A percentile compares a stretch with the other conserved stretches of the same genome.
phyloP scores from a whole-genome alignment of 805 yeast genomes.

The Debaryomyces prosopidis region DNA sequence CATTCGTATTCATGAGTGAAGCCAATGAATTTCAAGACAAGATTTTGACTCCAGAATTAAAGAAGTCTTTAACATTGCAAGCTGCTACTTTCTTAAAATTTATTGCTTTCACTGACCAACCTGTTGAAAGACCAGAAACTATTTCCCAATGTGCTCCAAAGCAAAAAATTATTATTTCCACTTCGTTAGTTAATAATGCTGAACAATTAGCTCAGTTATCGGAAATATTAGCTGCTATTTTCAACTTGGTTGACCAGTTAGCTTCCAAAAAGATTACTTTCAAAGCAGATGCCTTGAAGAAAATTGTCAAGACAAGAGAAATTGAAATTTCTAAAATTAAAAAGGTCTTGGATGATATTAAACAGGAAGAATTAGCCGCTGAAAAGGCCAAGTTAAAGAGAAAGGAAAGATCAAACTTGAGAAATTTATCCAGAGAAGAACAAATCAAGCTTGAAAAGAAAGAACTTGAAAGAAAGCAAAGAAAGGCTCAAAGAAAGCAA shows the following conservation, averaged over 20 bases:
- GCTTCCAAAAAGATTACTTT: conserved; percentile 52
- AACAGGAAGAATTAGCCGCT: conserved; percentile 67
- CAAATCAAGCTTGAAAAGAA: conserved; percentile 77
- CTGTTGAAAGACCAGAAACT: conserved; percentile 65
- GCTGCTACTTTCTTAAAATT: conserved; percentile 55
- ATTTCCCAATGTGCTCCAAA: conserved; percentile 54
- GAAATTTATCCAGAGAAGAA: conserved; percentile 68
- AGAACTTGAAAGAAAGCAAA: conserved; percentile 77
- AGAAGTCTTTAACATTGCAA: conserved; percentile 39
- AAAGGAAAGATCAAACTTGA: conserved; percentile 58
- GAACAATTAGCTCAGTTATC: conserved; percentile 51
- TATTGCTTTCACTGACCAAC: conserved; percentile 83
- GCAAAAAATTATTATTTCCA: conserved; percentile 56
- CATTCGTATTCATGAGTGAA: conserved; percentile 89
- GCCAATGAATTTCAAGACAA: conserved; percentile 75
- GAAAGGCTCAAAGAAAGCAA: conserved; percentile 68
- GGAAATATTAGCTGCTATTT: conserved; percentile 52
- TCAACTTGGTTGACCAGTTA: conserved; percentile 60
- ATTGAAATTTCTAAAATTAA: conserved; percentile 67
- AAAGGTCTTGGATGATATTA: conserved; percentile 63
- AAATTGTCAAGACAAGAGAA: conserved; percentile 76
- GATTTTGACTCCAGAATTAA: conserved; percentile 50
- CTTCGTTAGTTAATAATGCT: conserved; percentile 50
- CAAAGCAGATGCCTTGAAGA: conserved; percentile 75
- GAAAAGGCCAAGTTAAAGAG: conserved; percentile 71